Percentiles rank a stretch among this genome's conserved stretches.
Evolutionary conservation across 2,329 filamentous ascomycete genomes (phyloP).

Genomic region (Rutstroemia sydowiana): DNA sequence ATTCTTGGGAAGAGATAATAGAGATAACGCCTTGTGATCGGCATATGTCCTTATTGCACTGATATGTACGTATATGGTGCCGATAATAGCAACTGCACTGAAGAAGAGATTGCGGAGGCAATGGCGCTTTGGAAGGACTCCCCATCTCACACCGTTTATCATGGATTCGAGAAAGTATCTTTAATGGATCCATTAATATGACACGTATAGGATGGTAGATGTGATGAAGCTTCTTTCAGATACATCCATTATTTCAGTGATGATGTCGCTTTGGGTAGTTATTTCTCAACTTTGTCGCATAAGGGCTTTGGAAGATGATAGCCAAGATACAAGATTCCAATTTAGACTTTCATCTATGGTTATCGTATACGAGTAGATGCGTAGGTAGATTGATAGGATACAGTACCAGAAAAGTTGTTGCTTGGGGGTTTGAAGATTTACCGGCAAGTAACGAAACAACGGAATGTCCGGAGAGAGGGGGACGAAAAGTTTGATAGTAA

Average conservation of each 20-base stretch:
- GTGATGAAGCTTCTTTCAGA: neutral
- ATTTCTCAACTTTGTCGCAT: neutral
- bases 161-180: neutral
- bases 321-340: neutral
- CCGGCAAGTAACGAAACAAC: too few relatives aligned
- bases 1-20: neutral
- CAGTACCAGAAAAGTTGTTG: too few relatives aligned
- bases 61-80: neutral
- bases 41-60: neutral
- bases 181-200: neutral
- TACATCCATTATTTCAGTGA: slow-evolving; percentile 1
- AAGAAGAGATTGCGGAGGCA: neutral
- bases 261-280: neutral
- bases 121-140: neutral
- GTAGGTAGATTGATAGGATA: too few relatives aligned
- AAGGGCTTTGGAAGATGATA: neutral
- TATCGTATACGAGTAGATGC: neutral
- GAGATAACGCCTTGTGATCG: slow-evolving; percentile 6
- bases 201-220: neutral
- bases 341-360: too few relatives aligned
- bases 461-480: too few relatives aligned
- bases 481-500: too few relatives aligned
- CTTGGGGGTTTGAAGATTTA: too few relatives aligned
- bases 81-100: slow-evolving; percentile 2
- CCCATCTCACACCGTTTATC: neutral